Evolutionary conservation across 2,329 filamentous ascomycete genomes (phyloP), one percentile per base, ranked within the genome.

Genomic region (Calonectria pseudoturangicola): DNA sequence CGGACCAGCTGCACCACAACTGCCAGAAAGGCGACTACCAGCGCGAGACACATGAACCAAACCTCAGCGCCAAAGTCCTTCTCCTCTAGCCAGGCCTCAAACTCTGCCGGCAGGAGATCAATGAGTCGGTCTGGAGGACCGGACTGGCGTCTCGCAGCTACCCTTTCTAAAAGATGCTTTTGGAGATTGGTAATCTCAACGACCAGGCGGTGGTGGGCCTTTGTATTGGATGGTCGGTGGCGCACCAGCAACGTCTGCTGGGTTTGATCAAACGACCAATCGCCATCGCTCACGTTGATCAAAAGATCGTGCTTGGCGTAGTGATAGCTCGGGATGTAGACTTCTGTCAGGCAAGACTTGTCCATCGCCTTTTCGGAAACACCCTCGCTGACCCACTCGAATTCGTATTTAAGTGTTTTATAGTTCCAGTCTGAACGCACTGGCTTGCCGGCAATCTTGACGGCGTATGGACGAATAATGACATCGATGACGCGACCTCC

Each of bases 391-490:
- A 70, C 50, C 81, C 85, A 86, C 47, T 80, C 75, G 30, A 85
- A 81, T 51, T 83, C 82, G 64, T 80, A 86, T 4, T 77, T 78
- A 4, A 85, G 76, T 4, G 81, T 82, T 12, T 79, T 80, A 6
- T 80, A 76, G 56, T 84, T 76, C 80, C 85, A 86, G 67, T 80
- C 74, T 6, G 85, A 85, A 2, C 74, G 76, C 10, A 80, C 62
- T 0, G 84, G 82, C n/a, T 76, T 69, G 1, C 85, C 85, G 2
- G 85, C 85, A 27, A 82, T 81, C 71, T 86, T 86, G 41, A 82
- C 83, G 0, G 85, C 84, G 47, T 86, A 86, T 0, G 85, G 85
- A 3, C 85, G 83, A 30, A 86, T 83, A 36, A 86, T 80, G 3
- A 85, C 83, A 43, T 85, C 84, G 6, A 85, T 76, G 0, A 83